phyloP scores from a whole-genome alignment of 441 rosid genomes.

The Populus hybrid region DNA sequence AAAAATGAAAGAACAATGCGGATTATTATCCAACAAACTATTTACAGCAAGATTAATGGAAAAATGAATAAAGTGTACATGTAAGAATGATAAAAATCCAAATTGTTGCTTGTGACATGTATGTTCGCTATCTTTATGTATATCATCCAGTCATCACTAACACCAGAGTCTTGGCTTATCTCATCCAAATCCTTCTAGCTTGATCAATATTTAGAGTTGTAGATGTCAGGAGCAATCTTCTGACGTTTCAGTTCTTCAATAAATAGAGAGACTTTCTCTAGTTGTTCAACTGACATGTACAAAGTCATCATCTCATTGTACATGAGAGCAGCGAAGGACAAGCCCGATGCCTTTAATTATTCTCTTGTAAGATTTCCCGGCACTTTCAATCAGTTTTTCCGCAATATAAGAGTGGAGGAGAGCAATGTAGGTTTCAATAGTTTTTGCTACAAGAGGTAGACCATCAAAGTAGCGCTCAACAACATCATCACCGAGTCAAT shows the following conservation, averaged over 20 bases:
- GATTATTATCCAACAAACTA: too few relatives aligned
- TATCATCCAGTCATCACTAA: constrained; percentile 59
- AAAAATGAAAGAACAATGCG: too few relatives aligned
- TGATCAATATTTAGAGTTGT: constrained; percentile 69
- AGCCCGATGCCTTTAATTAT: constrained; percentile 47
- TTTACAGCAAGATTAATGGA: too few relatives aligned
- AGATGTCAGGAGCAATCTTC: constrained; percentile 69
- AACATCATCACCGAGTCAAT: constrained; percentile 77
- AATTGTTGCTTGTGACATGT: constrained; percentile 32
- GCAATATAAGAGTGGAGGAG: too few relatives aligned
- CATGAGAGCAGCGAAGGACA: constrained; percentile 53
- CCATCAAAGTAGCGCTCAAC: too few relatives aligned
- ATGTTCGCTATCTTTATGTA: constrained; percentile 50
- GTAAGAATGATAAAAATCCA: too few relatives aligned
- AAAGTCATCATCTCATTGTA: constrained; percentile 97
- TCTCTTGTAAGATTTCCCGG: constrained; percentile 51
- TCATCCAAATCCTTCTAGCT: constrained; percentile 58
- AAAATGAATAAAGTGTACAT: too few relatives aligned
- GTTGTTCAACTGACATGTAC: constrained; percentile 74
- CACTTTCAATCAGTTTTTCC: too few relatives aligned
- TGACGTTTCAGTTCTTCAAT: constrained; percentile 55
- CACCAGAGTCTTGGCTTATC: constrained; percentile 49
- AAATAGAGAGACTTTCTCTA: constrained; percentile 67
- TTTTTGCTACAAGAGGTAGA: too few relatives aligned
- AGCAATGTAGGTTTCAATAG: too few relatives aligned